phyloP scores from a whole-genome alignment of 192 early-diverging fungal species.

The Chytriomyces confervae region DNA sequence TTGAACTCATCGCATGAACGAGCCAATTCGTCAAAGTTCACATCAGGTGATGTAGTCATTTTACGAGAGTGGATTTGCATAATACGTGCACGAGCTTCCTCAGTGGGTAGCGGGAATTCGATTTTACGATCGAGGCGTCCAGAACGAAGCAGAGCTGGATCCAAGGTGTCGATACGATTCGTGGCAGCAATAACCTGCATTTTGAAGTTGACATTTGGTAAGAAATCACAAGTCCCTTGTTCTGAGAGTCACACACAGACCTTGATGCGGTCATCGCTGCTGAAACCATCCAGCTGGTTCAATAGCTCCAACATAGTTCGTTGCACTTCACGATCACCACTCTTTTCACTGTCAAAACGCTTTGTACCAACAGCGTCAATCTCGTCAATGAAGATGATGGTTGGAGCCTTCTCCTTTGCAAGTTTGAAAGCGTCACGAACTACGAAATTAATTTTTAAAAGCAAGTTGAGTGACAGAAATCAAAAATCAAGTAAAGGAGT shows the following conservation, averaged over 20 bases:
- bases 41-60: slow-evolving; percentile 93
- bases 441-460: slow-evolving; percentile 35
- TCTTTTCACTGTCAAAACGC: slow-evolving; percentile 96
- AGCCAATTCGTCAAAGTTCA: slow-evolving; percentile 96
- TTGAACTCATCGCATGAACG: slow-evolving; percentile 98
- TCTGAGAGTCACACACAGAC: slow-evolving; percentile 30
- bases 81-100: slow-evolving; percentile 94
- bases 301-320: slow-evolving; percentile 98
- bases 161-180: slow-evolving; percentile 96
- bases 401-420: slow-evolving; percentile 97
- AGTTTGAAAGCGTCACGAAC: slow-evolving; percentile 96
- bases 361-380: slow-evolving; percentile 99
- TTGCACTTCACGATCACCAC: slow-evolving; percentile 98
- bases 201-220: not conserved
- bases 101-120: slow-evolving; percentile 97
- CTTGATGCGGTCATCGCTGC: slow-evolving; percentile 94
- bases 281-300: slow-evolving; percentile 98
- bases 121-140: slow-evolving; percentile 98
- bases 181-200: slow-evolving; percentile 98
- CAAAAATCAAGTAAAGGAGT: not conserved
- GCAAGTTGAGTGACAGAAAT: not conserved
- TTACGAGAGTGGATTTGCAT: slow-evolving; percentile 98
- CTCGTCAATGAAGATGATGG: slow-evolving; percentile 99
- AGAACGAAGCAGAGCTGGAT: slow-evolving; percentile 94
- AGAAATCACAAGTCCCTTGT: slow-evolving; percentile 78